Percentiles rank a stretch among this genome's conserved stretches.
Conservation (phyloP, 176 grass and related monocot genomes). For the Cenchrus fungigraminus region DNA sequence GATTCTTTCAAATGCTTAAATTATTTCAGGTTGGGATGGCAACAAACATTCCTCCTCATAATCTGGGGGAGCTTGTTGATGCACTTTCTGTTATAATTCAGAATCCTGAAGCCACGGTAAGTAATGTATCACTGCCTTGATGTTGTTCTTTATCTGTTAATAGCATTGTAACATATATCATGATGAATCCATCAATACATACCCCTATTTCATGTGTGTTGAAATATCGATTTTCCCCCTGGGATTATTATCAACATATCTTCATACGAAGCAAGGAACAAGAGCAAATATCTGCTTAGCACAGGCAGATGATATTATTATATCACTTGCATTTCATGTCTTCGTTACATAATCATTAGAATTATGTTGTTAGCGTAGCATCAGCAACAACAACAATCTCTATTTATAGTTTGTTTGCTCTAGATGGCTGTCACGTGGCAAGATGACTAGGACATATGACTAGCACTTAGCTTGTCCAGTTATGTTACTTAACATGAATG, state of each 20-base stretch:
- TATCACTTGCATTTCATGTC: conserved; percentile 10
- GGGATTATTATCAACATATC: conserved; percentile 9
- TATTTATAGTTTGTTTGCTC: not conserved
- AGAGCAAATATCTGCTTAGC: not conserved
- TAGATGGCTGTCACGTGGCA: not conserved
- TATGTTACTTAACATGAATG: conserved; percentile 19
- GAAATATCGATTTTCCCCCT: conserved; percentile 17
- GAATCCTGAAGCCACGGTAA: conserved; percentile 93
- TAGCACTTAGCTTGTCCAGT: conserved; percentile 16
- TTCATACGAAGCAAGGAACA: conserved; percentile 18
- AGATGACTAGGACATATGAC: conserved; percentile 5
- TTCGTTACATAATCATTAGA: not conserved
- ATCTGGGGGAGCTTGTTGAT: conserved; percentile 93
- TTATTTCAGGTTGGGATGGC: conserved; percentile 93
- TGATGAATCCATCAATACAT: conserved; percentile 28
- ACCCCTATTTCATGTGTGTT: not conserved
- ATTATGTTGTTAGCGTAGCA: conserved; percentile 14
- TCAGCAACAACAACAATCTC: conserved; percentile 15
- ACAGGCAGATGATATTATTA: not conserved
- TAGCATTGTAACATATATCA: conserved; percentile 33
- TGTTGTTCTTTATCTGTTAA: conserved; percentile 17
- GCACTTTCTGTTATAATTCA: conserved; percentile 82
- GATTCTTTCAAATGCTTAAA: conserved; percentile 12
- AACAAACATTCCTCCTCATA: conserved; percentile 99
- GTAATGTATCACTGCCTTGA: conserved; percentile 28